Evolutionary conservation across 2,329 filamentous ascomycete genomes (phyloP).

Genomic region (Aspergillus fischeri): DNA sequence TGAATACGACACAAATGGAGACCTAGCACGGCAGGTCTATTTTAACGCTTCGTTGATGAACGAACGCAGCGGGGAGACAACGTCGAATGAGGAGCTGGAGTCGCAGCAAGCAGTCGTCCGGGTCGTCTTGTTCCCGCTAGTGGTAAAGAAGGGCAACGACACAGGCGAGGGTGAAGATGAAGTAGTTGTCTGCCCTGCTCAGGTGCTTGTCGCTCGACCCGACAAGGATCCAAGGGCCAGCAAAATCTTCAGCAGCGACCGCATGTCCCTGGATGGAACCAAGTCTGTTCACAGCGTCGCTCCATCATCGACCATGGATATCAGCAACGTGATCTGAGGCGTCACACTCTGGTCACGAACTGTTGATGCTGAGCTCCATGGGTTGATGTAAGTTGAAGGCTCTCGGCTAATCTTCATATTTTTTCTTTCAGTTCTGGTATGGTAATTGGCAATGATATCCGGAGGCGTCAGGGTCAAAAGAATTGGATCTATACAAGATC

Average conservation of each 20-base stretch:
- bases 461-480: not conserved
- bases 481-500: not conserved
- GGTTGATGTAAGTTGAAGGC: not conserved
- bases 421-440: constrained; percentile 4
- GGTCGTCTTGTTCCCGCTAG: constrained; percentile 89
- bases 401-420: not conserved
- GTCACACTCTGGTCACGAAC: constrained; percentile 33
- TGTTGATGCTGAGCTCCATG: constrained; percentile 5
- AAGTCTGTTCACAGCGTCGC: constrained; percentile 40
- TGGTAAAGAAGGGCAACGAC: constrained; percentile 94
- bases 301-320: constrained; percentile 42
- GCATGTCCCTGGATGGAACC: constrained; percentile 39
- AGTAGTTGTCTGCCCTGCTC: constrained; percentile 90
- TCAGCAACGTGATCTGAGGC: constrained; percentile 43
- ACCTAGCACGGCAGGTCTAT: constrained; percentile 77
- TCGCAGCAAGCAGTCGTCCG: constrained; percentile 72
- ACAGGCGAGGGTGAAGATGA: constrained; percentile 83
- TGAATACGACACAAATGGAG: constrained; percentile 90
- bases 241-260: constrained; percentile 38
- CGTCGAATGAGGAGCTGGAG: constrained; percentile 76
- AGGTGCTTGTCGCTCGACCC: constrained; percentile 71
- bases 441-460: not conserved
- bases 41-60: constrained; percentile 97
- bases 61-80: constrained; percentile 70
- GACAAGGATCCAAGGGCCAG: constrained; percentile 42